Evolutionary conservation across 2,329 filamentous ascomycete species (phyloP).

Genomic region (Dactylellina drechsleri): DNA sequence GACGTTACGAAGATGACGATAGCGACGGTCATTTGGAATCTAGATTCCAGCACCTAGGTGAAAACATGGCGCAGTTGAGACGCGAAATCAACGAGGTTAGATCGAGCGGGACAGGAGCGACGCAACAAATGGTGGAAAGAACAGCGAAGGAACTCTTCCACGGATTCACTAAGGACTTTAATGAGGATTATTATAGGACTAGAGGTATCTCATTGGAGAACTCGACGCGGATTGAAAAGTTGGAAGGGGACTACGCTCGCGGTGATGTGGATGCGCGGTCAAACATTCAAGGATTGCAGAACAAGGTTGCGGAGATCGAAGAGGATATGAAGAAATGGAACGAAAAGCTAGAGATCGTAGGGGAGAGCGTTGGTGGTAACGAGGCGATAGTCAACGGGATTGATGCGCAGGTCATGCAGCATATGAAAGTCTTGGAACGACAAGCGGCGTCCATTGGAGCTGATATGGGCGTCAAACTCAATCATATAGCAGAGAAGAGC

Average conservation of each 20-base stretch:
- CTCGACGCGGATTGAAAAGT: conserved; percentile 17
- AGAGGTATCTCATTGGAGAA: conserved; percentile 17
- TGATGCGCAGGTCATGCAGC: conserved; percentile 11
- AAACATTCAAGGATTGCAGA: conserved; percentile 5
- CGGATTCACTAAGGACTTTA: conserved; percentile 25
- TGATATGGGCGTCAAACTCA: background rate
- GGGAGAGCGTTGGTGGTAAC: background rate
- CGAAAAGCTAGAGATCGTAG: background rate
- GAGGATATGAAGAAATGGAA: conserved; percentile 13
- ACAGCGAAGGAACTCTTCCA: conserved; percentile 37
- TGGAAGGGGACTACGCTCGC: conserved; percentile 11
- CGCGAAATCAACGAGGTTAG: conserved; percentile 28
- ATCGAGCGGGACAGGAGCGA: conserved; percentile 7
- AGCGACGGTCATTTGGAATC: background rate
- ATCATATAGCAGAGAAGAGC: background rate
- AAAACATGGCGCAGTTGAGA: conserved; percentile 13
- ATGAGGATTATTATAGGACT: conserved; percentile 26
- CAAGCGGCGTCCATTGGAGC: conserved; percentile 11
- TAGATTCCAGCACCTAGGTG: conserved; percentile 15
- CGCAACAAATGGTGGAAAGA: conserved; percentile 20
- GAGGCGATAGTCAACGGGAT: background rate
- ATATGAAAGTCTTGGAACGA: conserved; percentile 14
- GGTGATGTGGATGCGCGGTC: conserved; percentile 1
- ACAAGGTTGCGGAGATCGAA: background rate
- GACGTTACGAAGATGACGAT: conserved; percentile 19